phyloP scores from a whole-genome alignment of 768 basidiomycete genomes.

The Pulveroboletus frians region DNA sequence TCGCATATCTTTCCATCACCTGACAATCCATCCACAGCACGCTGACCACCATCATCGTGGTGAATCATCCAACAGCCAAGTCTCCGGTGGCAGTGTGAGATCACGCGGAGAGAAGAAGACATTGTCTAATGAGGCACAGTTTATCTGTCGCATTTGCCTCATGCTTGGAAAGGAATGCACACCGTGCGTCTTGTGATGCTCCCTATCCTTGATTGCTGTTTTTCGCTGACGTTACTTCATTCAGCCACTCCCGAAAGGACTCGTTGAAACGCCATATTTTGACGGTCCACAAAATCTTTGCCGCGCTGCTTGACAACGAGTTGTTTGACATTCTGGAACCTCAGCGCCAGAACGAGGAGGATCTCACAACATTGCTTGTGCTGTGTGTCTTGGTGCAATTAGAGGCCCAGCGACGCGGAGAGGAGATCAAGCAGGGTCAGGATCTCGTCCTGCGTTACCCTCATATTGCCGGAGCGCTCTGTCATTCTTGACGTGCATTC shows the following conservation, averaged over 20 bases:
- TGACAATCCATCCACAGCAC: background rate
- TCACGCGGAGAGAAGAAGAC: background rate
- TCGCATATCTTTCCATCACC: background rate
- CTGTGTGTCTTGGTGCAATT: background rate
- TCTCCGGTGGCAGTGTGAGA: background rate
- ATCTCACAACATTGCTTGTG: background rate
- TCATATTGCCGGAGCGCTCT: background rate
- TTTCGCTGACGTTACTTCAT: background rate
- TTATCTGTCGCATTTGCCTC: background rate
- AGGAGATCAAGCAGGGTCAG: background rate
- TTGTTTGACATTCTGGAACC: background rate
- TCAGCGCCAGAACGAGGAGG: background rate
- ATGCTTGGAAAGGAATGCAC: background rate
- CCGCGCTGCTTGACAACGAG: background rate
- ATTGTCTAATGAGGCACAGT: background rate
- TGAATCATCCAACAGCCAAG: background rate
- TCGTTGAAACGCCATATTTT: background rate
- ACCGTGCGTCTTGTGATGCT: background rate
- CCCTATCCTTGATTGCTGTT: background rate
- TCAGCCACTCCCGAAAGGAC: background rate
- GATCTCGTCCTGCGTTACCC: background rate
- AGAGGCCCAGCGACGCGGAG: background rate
- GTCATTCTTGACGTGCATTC: background rate
- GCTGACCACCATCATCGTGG: background rate
- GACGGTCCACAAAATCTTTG: background rate